These are phyloP conservation scores for Balakata baccata DNA, from an alignment of 345 rosid species.

Conservation along the genomic window DNA sequence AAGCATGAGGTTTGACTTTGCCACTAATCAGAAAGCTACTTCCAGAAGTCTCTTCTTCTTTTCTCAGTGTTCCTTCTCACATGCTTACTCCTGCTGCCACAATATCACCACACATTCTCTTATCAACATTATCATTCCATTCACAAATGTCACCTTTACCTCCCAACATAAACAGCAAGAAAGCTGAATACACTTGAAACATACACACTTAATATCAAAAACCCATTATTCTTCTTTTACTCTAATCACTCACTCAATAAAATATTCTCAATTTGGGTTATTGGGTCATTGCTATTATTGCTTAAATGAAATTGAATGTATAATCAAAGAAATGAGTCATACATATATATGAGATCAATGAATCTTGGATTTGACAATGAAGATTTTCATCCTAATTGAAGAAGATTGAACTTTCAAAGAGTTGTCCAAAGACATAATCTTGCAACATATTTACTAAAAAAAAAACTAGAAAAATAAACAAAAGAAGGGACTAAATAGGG, in stretches of 20 bases:
- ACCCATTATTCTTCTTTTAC: background rate
- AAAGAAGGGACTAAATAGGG: background rate
- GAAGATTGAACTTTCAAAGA: background rate
- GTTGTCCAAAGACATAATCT: background rate
- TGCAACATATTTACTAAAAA: no score
- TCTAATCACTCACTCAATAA: background rate
- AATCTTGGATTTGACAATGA: background rate
- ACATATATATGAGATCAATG: background rate
- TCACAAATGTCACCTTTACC: background rate
- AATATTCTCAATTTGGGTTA: background rate
- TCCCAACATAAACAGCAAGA: background rate
- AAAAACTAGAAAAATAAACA: background rate
- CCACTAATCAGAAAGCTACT: constrained; percentile 7
- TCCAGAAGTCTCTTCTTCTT: background rate
- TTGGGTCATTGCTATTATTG: background rate
- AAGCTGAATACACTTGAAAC: no score
- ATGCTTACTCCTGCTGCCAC: constrained; percentile 7
- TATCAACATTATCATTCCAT: background rate
- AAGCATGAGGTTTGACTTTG: constrained; percentile 4
- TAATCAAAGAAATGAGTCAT: background rate
- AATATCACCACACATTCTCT: background rate
- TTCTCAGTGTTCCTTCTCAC: constrained; percentile 1
- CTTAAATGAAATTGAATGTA: background rate
- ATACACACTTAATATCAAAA: no score
- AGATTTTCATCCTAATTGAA: background rate